Evolutionary conservation across 2,329 filamentous ascomycete genomes (phyloP).

Genomic region (Coniochaeta sp.): DNA sequence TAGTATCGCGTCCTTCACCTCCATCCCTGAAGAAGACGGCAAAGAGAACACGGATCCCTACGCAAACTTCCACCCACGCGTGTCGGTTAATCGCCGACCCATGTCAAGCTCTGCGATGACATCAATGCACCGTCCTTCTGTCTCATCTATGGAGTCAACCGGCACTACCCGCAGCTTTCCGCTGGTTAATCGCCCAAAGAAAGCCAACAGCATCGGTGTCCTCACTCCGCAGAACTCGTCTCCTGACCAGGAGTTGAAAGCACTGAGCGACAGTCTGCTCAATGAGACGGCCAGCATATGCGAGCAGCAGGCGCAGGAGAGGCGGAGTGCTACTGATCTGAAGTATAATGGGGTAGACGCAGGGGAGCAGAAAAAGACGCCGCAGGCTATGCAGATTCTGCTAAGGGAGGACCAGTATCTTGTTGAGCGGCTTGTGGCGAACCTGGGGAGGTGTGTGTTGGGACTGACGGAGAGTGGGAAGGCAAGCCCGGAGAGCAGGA

Average conservation of each 20-base stretch:
- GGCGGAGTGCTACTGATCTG: slow-evolving; percentile 3
- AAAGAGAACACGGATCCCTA: slow-evolving; percentile 5
- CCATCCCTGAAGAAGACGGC: slow-evolving; percentile 17
- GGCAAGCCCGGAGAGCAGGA: slow-evolving; percentile 50
- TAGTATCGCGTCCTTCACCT: slow-evolving; percentile 15
- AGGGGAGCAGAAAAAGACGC: slow-evolving; percentile 12
- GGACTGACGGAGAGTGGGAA: slow-evolving; percentile 48
- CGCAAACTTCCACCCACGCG: slow-evolving; percentile 5
- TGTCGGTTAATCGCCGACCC: slow-evolving; percentile 34
- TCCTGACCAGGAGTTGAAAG: slow-evolving; percentile 41
- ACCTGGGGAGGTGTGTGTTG: slow-evolving; percentile 53
- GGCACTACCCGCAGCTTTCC: slow-evolving; percentile 58
- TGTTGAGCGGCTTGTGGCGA: slow-evolving; percentile 53
- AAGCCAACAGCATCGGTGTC: slow-evolving; percentile 32
- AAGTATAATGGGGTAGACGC: slow-evolving; percentile 1
- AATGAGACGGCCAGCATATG: slow-evolving; percentile 37
- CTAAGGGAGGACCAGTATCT: slow-evolving; percentile 51
- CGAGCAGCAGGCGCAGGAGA: slow-evolving; percentile 19
- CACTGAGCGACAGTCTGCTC: slow-evolving; percentile 41
- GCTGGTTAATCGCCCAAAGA: slow-evolving; percentile 45
- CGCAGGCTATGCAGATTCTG: slow-evolving; percentile 38
- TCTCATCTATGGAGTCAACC: slow-evolving; percentile 50
- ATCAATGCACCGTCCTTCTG: slow-evolving; percentile 43
- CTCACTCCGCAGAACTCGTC: slow-evolving; percentile 34
- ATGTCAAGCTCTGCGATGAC: slow-evolving; percentile 30